These are phyloP conservation scores for Trypanosomatidae sp. DNA, from an alignment of 208 protist species.

Conservation along the genomic window DNA sequence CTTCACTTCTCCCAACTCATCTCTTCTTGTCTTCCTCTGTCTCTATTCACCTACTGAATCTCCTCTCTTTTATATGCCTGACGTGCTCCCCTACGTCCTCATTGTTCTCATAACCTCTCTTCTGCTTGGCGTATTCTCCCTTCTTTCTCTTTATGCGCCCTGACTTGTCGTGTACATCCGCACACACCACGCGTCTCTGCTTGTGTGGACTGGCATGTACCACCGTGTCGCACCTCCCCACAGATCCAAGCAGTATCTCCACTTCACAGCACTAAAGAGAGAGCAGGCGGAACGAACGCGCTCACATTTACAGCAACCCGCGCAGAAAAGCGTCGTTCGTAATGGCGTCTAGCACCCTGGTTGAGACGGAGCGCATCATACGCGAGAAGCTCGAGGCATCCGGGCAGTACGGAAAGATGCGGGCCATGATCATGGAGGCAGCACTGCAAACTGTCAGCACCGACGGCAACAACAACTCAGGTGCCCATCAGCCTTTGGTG, in stretches of 20 bases:
- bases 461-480: not conserved
- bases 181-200: not conserved
- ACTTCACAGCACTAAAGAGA: not conserved
- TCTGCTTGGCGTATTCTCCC: not conserved
- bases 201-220: not conserved
- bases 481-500: conserved; percentile 3
- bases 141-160: not conserved
- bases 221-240: not conserved
- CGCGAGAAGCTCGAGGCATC: conserved; percentile 68
- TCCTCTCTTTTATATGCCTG: not conserved
- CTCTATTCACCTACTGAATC: not conserved
- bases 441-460: conserved; percentile 46
- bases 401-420: conserved; percentile 83
- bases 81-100: not conserved
- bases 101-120: not conserved
- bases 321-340: not conserved
- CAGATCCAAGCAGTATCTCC: not conserved
- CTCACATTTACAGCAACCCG: conserved; percentile 1
- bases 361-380: conserved; percentile 67
- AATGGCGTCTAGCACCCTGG: conserved; percentile 19
- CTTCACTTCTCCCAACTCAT: not conserved
- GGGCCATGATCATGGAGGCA: conserved; percentile 88
- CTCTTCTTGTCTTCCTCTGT: not conserved
- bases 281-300: not conserved
- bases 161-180: not conserved